Percentiles rank a stretch among this genome's conserved stretches.
phyloP scores from a whole-genome alignment of 805 yeast genomes.

The Spathaspora passalidarum region DNA sequence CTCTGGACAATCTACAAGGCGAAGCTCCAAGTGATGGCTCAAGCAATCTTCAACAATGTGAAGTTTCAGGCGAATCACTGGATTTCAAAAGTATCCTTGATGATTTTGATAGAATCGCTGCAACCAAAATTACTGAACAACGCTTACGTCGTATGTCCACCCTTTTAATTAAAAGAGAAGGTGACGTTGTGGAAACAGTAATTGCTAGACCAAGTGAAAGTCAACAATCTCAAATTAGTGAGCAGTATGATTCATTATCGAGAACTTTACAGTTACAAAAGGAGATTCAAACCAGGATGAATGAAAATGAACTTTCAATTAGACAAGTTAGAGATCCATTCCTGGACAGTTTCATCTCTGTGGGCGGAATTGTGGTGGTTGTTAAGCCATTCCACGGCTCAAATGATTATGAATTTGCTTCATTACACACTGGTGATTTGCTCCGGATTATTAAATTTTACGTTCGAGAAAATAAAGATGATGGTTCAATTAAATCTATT shows the following conservation, averaged over 20 bases:
- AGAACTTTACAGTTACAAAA: constrained; percentile 26
- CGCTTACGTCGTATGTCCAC: constrained; percentile 7
- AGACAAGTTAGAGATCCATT: constrained; percentile 27
- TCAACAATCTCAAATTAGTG: constrained; percentile 12
- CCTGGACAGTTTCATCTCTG: constrained; percentile 18
- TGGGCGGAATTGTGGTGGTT: constrained; percentile 34
- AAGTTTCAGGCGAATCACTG: constrained; percentile 1
- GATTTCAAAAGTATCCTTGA: constrained; percentile 13
- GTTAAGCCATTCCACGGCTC: constrained; percentile 23
- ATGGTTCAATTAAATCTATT: constrained; percentile 2
- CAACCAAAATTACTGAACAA: neutral
- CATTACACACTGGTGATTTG: constrained; percentile 29
- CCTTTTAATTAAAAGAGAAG: constrained; percentile 2
- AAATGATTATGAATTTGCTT: constrained; percentile 16
- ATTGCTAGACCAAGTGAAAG: constrained; percentile 14
- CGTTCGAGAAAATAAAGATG: constrained; percentile 11
- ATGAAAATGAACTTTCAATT: constrained; percentile 13
- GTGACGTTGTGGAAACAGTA: constrained; percentile 9
- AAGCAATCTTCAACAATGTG: neutral
- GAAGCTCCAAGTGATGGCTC: neutral
- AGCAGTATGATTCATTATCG: constrained; percentile 23
- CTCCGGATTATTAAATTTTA: constrained; percentile 26
- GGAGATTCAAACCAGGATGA: constrained; percentile 15
- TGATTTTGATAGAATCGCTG: constrained; percentile 11
- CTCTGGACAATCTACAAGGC: too few relatives aligned